Percentiles rank a stretch among this genome's conserved stretches.
Conservation (phyloP, 352 stramenopile genomes). For the Peronospora belbahrii region DNA sequence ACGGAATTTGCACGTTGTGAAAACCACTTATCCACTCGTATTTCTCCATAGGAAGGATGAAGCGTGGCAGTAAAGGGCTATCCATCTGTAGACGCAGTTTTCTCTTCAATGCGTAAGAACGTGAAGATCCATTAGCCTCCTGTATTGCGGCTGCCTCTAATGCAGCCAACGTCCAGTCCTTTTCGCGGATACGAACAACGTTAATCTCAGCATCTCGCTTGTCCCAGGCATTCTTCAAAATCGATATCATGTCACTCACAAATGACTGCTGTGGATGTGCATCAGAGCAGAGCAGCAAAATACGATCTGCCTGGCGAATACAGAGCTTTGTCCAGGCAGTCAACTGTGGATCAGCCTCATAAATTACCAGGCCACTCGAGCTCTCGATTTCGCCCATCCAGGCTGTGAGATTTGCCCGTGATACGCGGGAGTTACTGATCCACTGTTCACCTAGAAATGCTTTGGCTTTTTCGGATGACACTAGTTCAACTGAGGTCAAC, state of each 20-base stretch:
- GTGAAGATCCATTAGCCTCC: slow-evolving; percentile 41
- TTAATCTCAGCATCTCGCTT: slow-evolving; percentile 68
- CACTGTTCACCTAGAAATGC: slow-evolving; percentile 59
- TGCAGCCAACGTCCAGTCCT: slow-evolving; percentile 64
- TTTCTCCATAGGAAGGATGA: slow-evolving; percentile 74
- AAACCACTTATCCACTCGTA: slow-evolving; percentile 84
- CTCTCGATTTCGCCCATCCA: slow-evolving; percentile 82
- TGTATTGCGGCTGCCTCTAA: slow-evolving; percentile 38
- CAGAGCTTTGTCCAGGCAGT: slow-evolving; percentile 80
- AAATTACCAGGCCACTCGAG: slow-evolving; percentile 70
- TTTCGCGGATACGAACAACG: slow-evolving; percentile 68
- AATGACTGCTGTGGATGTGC: slow-evolving; percentile 54
- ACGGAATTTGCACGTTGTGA: slow-evolving; percentile 79
- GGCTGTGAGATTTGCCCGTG: slow-evolving; percentile 55
- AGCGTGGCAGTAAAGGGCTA: slow-evolving; percentile 53
- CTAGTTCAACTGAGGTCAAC: slow-evolving; percentile 50
- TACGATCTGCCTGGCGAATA: slow-evolving; percentile 78
- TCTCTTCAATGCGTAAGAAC: slow-evolving; percentile 46
- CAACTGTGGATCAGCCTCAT: slow-evolving; percentile 63
- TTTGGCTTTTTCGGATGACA: slow-evolving; percentile 67
- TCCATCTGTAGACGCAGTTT: slow-evolving; percentile 49
- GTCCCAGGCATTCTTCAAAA: slow-evolving; percentile 61
- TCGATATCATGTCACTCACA: slow-evolving; percentile 61
- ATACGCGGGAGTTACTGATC: slow-evolving; percentile 58
- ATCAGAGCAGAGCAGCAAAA: slow-evolving; percentile 76